A percentile compares a stretch with the other conserved stretches of the same genome.
These are phyloP conservation scores for Backusella tuberculispora DNA, from an alignment of 192 early-diverging fungal species.

Conservation along the genomic window DNA sequence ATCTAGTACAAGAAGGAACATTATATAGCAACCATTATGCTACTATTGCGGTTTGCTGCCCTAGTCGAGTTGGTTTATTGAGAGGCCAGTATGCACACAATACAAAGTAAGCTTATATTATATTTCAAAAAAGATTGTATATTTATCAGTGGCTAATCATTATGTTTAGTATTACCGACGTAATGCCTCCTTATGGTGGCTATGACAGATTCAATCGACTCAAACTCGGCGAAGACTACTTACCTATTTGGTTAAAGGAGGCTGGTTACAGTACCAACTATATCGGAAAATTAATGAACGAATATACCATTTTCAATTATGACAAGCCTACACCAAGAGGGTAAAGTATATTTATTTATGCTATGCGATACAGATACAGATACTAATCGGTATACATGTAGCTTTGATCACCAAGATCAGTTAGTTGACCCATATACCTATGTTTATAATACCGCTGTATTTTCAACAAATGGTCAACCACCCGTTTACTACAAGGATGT, in stretches of 20 bases:
- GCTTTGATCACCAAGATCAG: conserved; percentile 30
- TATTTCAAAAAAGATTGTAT: neutral
- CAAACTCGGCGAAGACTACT: conserved; percentile 46
- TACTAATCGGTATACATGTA: neutral
- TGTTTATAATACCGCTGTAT: conserved; percentile 58
- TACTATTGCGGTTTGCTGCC: conserved; percentile 67
- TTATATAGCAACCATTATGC: conserved; percentile 63
- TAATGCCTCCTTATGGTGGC: conserved; percentile 41
- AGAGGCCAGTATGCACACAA: conserved; percentile 70
- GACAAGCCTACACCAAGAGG: conserved; percentile 42
- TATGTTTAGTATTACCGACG: conserved; percentile 37
- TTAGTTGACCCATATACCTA: conserved; percentile 63
- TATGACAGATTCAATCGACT: conserved; percentile 47
- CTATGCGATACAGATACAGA: neutral
- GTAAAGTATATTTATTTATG: conserved; percentile 1
- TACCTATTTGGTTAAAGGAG: conserved; percentile 57
- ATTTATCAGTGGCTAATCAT: neutral
- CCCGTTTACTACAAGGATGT: conserved; percentile 49
- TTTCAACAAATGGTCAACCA: conserved; percentile 58
- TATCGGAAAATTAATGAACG: conserved; percentile 73
- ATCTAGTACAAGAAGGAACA: conserved; percentile 61
- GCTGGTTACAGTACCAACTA: conserved; percentile 67
- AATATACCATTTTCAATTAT: conserved; percentile 41
- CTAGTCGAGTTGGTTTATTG: conserved; percentile 61
- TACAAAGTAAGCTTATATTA: conserved; percentile 45